phyloP scores from a whole-genome alignment of 2,329 filamentous ascomycete species.

The Penicillium sp. region DNA sequence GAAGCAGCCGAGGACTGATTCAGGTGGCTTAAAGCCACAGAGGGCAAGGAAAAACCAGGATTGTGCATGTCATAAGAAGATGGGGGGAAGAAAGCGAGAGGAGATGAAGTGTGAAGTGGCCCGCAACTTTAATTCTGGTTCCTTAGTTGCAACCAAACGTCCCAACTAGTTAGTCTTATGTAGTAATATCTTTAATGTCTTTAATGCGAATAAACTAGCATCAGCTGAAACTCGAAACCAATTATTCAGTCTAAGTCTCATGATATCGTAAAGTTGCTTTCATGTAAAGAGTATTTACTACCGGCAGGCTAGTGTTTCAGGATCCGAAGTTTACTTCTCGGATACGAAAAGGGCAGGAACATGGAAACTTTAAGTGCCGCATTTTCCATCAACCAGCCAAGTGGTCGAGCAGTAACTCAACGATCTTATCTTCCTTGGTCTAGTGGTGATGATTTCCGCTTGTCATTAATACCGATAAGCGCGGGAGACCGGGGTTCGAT shows the following conservation, averaged over 20 bases:
- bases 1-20: background rate
- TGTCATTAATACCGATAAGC: conserved; percentile 30
- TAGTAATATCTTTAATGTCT: background rate
- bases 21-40: too few relatives aligned
- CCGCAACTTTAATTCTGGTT: background rate
- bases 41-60: background rate
- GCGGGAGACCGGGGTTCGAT: conserved; percentile 40
- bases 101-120: background rate
- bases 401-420: conserved; percentile 27
- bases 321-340: background rate
- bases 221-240: background rate
- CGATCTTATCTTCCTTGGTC: conserved; percentile 29
- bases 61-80: background rate
- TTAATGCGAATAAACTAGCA: background rate
- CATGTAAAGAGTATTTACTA: background rate
- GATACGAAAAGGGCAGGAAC: background rate
- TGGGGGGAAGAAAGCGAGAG: background rate
- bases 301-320: background rate
- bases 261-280: background rate
- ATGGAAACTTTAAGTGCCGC: background rate
- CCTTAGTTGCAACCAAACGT: background rate
- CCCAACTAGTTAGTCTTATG: background rate
- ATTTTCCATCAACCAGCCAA: conserved; percentile 19
- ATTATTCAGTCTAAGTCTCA: background rate
- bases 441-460: conserved; percentile 35